Evolutionary conservation across 805 yeast species (phyloP), one percentile per base, ranked within the genome.

Genomic region (Yamadazyma takamatsuzukensis): DNA sequence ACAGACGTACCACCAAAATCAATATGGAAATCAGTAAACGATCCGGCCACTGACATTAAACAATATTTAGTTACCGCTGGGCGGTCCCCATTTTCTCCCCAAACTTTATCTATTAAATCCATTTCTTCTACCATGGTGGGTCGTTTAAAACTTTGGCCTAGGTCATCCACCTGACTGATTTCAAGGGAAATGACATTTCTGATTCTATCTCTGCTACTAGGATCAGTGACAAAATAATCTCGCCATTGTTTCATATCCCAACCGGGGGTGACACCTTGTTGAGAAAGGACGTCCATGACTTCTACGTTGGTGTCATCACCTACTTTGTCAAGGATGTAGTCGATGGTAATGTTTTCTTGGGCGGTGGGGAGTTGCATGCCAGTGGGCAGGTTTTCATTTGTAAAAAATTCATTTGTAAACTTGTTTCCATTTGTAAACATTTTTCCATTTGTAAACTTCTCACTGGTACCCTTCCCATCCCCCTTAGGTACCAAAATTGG

Each of bases 1-100:
- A 88, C 97, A 1, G 93, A 83, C 0, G 96, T 84, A 0, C 96
- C 97, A 2, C 94, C 93, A 54, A 88, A 88, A 54, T 88, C 97
- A 26, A 88, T 67, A 55, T 88, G 97, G 58, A 87, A 88, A 53
- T 88, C 97, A 0, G 96, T 88, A 52, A 74, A 88, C 2, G 93
- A 78, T 39, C 80, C 76, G 16, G 69, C 63, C 2, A 85, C 95
- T 0, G 94, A 83, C 95, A 88, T 88, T 25, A 88, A 64, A 41
- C 94, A 80, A 53, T 88, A 88, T 34, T 80, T 76, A 14, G 87
- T 76, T 2, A 82, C 83, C 40, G 76, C 70, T 1, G 87, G 83
- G 33, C 76, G 56, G 3, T 38, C 48, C 15, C 56, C 59, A 4
- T 44, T 39, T 25, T 46, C 51, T 4, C 29, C 6, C 88, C 95